Percentiles rank a stretch among this genome's conserved stretches.
Evolutionary conservation across 768 basidiomycete species (phyloP).

Genomic region (Auricularia auricula-judae): DNA sequence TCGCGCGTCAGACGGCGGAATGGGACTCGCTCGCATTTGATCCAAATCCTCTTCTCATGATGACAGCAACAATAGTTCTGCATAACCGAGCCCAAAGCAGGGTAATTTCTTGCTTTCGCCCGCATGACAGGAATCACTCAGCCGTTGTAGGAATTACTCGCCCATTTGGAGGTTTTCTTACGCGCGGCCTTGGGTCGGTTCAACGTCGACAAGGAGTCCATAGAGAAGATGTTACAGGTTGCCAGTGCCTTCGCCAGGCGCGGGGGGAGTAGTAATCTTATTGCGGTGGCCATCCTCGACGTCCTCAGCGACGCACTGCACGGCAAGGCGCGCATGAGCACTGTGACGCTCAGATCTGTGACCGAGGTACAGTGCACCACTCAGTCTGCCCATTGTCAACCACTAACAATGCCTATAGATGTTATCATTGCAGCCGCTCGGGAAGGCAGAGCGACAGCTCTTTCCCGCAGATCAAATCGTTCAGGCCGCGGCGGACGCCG

Average conservation of each 20-base stretch:
- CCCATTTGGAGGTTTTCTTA: constrained; percentile 49
- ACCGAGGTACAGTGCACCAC: constrained; percentile 35
- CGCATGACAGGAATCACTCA: constrained; percentile 9
- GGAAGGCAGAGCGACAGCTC: background rate
- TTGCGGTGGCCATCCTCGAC: constrained; percentile 37
- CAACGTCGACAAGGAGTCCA: constrained; percentile 23
- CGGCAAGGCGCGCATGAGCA: constrained; percentile 37
- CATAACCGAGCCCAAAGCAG: constrained; percentile 48
- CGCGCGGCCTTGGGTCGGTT: constrained; percentile 42
- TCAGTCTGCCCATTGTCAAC: background rate
- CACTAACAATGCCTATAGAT: background rate
- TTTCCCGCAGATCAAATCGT: background rate
- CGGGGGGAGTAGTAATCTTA: constrained; percentile 14
- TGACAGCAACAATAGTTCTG: constrained; percentile 41
- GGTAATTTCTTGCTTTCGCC: constrained; percentile 21
- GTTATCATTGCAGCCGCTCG: background rate
- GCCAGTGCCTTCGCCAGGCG: background rate
- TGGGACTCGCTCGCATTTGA: constrained; percentile 37
- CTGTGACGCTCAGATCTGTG: constrained; percentile 38
- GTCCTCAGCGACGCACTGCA: constrained; percentile 42
- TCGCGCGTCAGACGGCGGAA: constrained; percentile 52
- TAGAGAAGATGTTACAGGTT: background rate
- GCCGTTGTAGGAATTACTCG: constrained; percentile 41
- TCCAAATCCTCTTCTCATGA: constrained; percentile 42
- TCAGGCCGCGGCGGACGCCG: background rate